Base-by-base conservation (phyloP, 306 rosid genomes). In the Purshia tridentata region DNA sequence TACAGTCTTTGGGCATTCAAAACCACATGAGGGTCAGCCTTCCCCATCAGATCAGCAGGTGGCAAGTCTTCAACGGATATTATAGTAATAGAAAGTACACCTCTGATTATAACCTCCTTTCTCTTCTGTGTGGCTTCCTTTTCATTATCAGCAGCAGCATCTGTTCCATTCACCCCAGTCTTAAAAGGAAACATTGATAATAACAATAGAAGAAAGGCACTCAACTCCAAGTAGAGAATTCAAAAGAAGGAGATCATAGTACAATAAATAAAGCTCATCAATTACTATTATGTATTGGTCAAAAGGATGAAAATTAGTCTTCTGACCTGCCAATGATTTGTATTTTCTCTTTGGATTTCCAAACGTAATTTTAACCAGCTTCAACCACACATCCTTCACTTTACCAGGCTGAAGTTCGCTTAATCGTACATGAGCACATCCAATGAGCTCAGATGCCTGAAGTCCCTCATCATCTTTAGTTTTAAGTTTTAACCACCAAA, bases 51-150 rank as follows among this genome's bases (percentile, higher is more conserved):
- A 85, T 95, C 99, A 59, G 58, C 77, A 1, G 91, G 86, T 58
- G 98, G 92, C 96, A 95, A 95, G 78, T 88, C 98, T 81, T 95
- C 98, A 6, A 88, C 99, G 72, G 99, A 95, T 85, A 95, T 81
- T 55, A 95, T 87, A 29, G 96, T 90, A 56, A 95, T 83, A 52
- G 93, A 81, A 65, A 91, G 90, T 71, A 95, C 96, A 74, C 99
- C 99, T 77, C 98, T 88, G 75, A 95, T 69, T 77, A 95, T 95
- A 81, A 91, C 92, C 82, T 90, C 99, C 70, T 53, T 91, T 75
- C 44, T 90, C 84, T 87, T 91, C 77, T 83, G 93, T 6, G 84
- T 60, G 44, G 76, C 80, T n/a, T 81, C 88, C 58, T 84, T 87
- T 82, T 78, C 98, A 16, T 37, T 84, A 84, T 81, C 92, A 35